A percentile compares a stretch with the other conserved stretches of the same genome.
phyloP scores from a whole-genome alignment of 441 rosid genomes.

The Biscutella laevigata region DNA sequence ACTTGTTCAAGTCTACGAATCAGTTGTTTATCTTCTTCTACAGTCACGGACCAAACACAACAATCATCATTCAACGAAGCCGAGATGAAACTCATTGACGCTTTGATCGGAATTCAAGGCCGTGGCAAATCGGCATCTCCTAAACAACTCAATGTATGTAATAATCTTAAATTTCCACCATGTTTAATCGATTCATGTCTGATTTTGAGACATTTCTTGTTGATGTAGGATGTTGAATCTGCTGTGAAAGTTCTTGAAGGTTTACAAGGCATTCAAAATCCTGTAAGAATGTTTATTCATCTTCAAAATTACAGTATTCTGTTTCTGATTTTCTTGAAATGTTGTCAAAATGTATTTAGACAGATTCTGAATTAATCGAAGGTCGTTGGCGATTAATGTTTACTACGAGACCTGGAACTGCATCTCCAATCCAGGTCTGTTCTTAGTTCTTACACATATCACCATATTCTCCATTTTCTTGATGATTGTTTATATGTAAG shows the following conservation, averaged over 20 bases:
- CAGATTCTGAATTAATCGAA: conserved; percentile 61
- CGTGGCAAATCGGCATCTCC: conserved; percentile 80
- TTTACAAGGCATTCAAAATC: conserved; percentile 52
- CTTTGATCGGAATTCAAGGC: conserved; percentile 92
- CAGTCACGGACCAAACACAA: conserved; percentile 36
- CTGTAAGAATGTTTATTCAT: conserved; percentile 37
- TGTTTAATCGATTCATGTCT: neutral
- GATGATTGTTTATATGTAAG: neutral
- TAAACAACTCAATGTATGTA: conserved; percentile 52
- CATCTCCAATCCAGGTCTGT: conserved; percentile 83
- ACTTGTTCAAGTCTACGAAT: conserved; percentile 9
- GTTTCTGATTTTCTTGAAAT: neutral
- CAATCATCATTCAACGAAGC: conserved; percentile 44
- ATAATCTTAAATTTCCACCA: neutral
- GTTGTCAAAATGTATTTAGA: conserved; percentile 33
- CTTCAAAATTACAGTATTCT: neutral
- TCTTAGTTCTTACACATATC: neutral
- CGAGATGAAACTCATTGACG: conserved; percentile 63
- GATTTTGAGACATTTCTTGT: neutral
- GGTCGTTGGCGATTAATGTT: conserved; percentile 90
- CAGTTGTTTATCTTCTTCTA: conserved; percentile 30
- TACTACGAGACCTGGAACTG: conserved; percentile 90
- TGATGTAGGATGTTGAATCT: conserved; percentile 51
- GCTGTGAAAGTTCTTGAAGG: conserved; percentile 74
- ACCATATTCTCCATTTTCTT: neutral